Base-by-base conservation (phyloP, 192 early-diverging fungal genomes). In the Spizellomyces sp. region DNA sequence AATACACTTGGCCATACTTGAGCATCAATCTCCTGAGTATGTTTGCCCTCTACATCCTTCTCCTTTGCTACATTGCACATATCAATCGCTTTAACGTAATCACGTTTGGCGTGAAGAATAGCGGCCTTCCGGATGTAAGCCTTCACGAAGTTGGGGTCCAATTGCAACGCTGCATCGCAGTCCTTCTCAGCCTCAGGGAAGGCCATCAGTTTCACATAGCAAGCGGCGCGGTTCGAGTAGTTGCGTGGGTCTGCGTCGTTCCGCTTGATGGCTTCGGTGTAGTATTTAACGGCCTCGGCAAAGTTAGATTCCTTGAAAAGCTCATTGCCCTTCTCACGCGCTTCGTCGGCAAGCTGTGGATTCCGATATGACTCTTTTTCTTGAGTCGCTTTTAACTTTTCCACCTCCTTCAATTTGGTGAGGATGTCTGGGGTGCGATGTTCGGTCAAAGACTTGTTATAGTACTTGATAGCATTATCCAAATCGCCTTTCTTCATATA, bases 201-300 rank as follows among this genome's bases (percentile, higher is more conserved):
- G 8, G 96, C 95, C 86, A 95, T 86, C 59, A 99, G 81, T 85
- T 99, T 99, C 42, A 88, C 89, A 83, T 96, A 95, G 75, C 93
- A 94, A 44, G 94, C 95, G 41, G 97, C 94, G 69, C 97, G 93
- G 89, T 99, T 99, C 43, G 94, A 95, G 79, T 92, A 98, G 71
- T 91, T 90, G 74, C 93, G 87, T 27, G 91, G 87, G 63, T 99
- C 97, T 8, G 84, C 75, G 42, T 93, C 92, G 69, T 96, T 96
- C 72, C 97, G 92, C 87, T 96, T 96, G 80, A 99, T 95, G 7
- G 96, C 93, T 80, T 99, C 97, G 15, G 93, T 89, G 81, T 99
- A 99, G 78, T 90, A 83, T 78, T 91, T 89, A 67, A 98, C 88
- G 15, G 97, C 95, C 48, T 91, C 93, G 10, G 89, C 84, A 76